Evolutionary conservation across 192 early-diverging fungal genomes (phyloP), one percentile per base, ranked within the genome.

Genomic region (Entomortierella parvispora): DNA sequence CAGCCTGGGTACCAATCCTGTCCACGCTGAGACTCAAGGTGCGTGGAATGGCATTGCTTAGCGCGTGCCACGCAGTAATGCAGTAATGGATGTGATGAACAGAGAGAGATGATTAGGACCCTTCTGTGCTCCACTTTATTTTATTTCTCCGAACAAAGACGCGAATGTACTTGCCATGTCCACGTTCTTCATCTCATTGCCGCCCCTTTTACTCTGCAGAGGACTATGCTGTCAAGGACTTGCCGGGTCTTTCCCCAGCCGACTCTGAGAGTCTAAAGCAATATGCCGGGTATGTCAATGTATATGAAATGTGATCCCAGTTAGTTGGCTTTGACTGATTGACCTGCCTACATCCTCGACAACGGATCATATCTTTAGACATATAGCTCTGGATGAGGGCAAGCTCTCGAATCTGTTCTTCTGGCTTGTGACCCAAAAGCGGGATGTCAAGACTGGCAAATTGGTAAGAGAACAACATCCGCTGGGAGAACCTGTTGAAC

Each of bases 201-300:
- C 48, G 49, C 48, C 2, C 25, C 5, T 9, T 22, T 14, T 43
- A 44, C 18, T 34, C 54, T 23, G 80, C 68, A 20, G 69, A 82
- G 45, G 81, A 85, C 51, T 85, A 80, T 49, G 53, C 65, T 42
- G 64, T 85, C 14, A 57, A 49, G 18, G 28, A 49, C 14, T 47
- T 85, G 28, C 84, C 84, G n/a, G 84, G 68, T 22, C 32, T 81
- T 17, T 66, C 62, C 14, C 37, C 69, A 40, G 37, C 69, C 23
- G 57, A 66, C 26, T 25, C 61, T 22, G 50, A 51, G 14, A 58
- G 69, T 10, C 40, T 81, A 18, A 76, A 48, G 47, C 81, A 83
- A 61, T 80, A 85, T 83, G 84, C 84, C 25, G 84, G 84, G 83
- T 84, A 82, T 57, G 42, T 31, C n/a, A n/a, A n/a, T n/a, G n/a